A percentile compares a stretch with the other conserved stretches of the same genome.
These are phyloP conservation scores for cucumber (Cucumis sativus) DNA, from an alignment of 306 rosid genomes.

Conservation along the genomic window DNA sequence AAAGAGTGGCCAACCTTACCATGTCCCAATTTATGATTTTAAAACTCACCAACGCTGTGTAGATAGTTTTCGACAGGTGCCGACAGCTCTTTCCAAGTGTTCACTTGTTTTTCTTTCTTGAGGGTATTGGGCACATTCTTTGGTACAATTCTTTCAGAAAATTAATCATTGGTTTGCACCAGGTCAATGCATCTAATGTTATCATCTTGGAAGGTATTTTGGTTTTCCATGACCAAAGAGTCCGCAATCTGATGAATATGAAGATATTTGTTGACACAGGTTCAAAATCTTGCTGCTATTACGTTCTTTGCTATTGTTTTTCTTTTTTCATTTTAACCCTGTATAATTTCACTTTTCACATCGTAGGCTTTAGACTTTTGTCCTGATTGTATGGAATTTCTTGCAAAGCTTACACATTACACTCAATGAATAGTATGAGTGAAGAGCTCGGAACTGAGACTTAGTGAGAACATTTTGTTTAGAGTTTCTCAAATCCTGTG, in stretches of 20 bases:
- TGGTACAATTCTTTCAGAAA: not conserved
- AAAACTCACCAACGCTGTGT: conserved; percentile 72
- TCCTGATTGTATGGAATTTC: not conserved
- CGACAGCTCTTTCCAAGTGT: not conserved
- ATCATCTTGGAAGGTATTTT: conserved; percentile 96
- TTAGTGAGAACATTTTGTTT: not conserved
- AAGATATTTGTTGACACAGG: conserved; percentile 98
- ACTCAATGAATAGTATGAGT: not conserved
- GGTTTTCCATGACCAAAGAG: conserved; percentile 87
- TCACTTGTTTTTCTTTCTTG: not conserved
- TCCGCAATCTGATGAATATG: conserved; percentile 90
- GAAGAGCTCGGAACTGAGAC: not conserved
- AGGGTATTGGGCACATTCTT: not conserved
- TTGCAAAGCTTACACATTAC: not conserved
- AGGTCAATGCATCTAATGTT: conserved; percentile 97
- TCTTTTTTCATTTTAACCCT: not conserved
- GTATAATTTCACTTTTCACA: not conserved
- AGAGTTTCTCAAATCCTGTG: not conserved
- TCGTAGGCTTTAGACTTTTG: not conserved
- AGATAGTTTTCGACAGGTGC: conserved; percentile 87
- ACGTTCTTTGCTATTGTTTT: not conserved
- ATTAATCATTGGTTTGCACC: conserved; percentile 5
- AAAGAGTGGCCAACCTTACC: conserved; percentile 55
- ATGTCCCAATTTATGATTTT: conserved; percentile 85
- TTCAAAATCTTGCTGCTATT: conserved; percentile 11